Evolutionary conservation across 352 stramenopile species (phyloP), one percentile per base, ranked within the genome.

Genomic region (Phytophthora hybrid): DNA sequence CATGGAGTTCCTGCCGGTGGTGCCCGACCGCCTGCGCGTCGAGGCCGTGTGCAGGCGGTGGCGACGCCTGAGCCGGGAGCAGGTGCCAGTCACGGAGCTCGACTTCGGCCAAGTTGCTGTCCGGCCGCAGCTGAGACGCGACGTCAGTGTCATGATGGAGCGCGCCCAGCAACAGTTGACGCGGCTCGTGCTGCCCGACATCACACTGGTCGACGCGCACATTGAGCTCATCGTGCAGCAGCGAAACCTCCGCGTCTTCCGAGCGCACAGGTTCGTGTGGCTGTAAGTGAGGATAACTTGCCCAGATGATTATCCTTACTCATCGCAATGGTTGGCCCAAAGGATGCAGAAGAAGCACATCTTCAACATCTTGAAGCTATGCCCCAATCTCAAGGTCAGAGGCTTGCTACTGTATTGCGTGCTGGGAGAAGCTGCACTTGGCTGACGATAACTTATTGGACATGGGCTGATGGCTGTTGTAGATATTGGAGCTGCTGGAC

Each of bases 401-500:
- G 41, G 67, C 6, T 51, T 46, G 39, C 39, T 46, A 46, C 6
- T 31, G 3, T 46, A 46, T 31, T 31, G 3, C 18, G 46, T 14
- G 46, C 46, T 26, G 54, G 68, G 63, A 56, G 19, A 32, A 29
- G 47, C 21, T 29, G 19, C 23, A 32, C 18, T 32, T 32, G 73
- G 32, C 1, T 53, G 18, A 19, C 7, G 39, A 46, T 54, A 67
- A 61, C 23, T 76, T 32, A 69, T 9, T 21, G 13, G 11, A 11
- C 4, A 2, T 46, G 49, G 5, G n/a, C 4, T 21, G 21, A 34
- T 9, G 44, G 39, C 18, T 26, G 65, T 19, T 16, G 34, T 18
- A 93, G 86, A 88, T 58, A 44, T 60, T 93, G 34, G 82, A 92
- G 68, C 59, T 91, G 14, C 69, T 91, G 26, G 82, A 92, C 61